Percentiles rank a stretch among this genome's conserved stretches.
phyloP scores from a whole-genome alignment of 495 filamentous ascomycete genomes.

The Podospora australis region DNA sequence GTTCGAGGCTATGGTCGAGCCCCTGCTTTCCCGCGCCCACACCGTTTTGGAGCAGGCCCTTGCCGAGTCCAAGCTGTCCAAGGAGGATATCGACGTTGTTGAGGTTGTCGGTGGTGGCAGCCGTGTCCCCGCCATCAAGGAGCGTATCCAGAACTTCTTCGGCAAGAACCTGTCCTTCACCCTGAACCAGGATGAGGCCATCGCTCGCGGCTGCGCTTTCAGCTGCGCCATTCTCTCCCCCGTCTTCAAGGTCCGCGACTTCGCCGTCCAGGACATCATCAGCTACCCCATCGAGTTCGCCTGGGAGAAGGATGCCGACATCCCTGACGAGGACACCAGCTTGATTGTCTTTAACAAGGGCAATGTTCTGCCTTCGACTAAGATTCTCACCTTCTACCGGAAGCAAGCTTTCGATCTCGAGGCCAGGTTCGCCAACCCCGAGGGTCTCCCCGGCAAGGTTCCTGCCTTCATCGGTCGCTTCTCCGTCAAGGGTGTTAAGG shows the following conservation, averaged over 20 bases:
- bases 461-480: constrained; percentile 95
- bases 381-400: constrained; percentile 99
- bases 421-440: constrained; percentile 84
- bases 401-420: constrained; percentile 97
- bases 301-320: constrained; percentile 98
- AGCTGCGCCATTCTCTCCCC: constrained; percentile 97
- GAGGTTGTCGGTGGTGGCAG: constrained; percentile 95
- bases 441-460: constrained; percentile 82
- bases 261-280: constrained; percentile 93
- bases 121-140: constrained; percentile 90
- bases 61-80: constrained; percentile 78
- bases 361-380: constrained; percentile 96
- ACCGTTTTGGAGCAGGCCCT: constrained; percentile 82
- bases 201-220: constrained; percentile 94
- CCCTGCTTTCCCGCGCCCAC: constrained; percentile 68
- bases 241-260: constrained; percentile 97
- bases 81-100: constrained; percentile 87
- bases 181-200: constrained; percentile 95
- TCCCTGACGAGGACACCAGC: constrained; percentile 97
- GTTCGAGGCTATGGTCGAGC: constrained; percentile 82
- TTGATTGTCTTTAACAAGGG: constrained; percentile 96
- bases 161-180: constrained; percentile 90
- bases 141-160: constrained; percentile 83
- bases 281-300: constrained; percentile 98
- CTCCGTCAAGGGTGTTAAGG: constrained; percentile 84